Evolutionary conservation across 2,329 filamentous ascomycete genomes (phyloP), one percentile per base, ranked within the genome.

Genomic region (Stagonosporopsis rhizophila): DNA sequence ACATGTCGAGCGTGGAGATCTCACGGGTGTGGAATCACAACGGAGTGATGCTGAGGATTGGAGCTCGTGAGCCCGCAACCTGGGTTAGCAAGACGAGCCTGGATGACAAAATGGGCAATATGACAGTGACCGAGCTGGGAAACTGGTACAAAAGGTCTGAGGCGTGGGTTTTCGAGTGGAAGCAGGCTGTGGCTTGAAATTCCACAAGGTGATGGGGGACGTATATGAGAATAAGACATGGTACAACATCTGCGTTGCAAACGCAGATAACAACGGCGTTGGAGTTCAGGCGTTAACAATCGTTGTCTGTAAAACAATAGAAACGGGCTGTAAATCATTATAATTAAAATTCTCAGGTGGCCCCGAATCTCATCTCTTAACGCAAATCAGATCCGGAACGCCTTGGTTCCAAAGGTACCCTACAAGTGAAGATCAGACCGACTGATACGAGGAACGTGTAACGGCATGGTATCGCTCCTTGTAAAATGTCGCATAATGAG

Each of bases 341-440:
- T 63, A 67, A 66, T 67, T 67, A 68, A 65, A 66, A 60, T 66
- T 60, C 59, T 69, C 67, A 67, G 69, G 69, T 71, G 62, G 69
- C 64, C 67, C 68, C 64, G 57, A 58, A 56, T 59, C 59, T 67
- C 65, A 58, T 64, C 62, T 69, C 63, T 65, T 66, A 61, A 64
- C 46, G 55, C 61, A 62, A 48, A 46, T 45, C 49, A 59, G 52
- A 62, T 61, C 60, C 64, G 58, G 58, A 63, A 71, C 69, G 67
- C 68, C 70, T 65, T 17, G 64, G 55, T 58, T 51, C 64, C 67
- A 42, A 52, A 66, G 51, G 65, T 70, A 64, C 59, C 62, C 61
- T 45, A 62, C 52, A 44, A 54, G 51, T 54, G 52, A 58, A 58
- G 42, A 56, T 53, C 51, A 47, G 45, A 60, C 54, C 20, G 42